A percentile compares a stretch with the other conserved stretches of the same genome.
These are phyloP conservation scores for Flaveria linearis DNA, from an alignment of 129 eudicot species.

Conservation along the genomic window DNA sequence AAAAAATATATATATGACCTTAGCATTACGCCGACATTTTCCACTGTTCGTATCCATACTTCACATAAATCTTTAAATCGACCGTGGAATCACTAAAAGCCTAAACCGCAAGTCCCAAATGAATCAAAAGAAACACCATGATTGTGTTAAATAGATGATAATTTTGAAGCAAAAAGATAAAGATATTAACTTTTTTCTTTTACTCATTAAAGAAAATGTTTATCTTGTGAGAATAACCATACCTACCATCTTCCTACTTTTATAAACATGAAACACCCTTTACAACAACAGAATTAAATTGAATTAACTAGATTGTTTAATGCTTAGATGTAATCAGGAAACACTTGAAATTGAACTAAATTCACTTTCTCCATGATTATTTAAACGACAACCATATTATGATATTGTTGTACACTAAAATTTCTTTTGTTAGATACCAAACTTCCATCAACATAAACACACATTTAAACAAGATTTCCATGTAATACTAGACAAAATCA, in stretches of 20 bases:
- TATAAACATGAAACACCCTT: conserved; percentile 22
- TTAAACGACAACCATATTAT: conserved; percentile 42
- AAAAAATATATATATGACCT: conserved; percentile 39
- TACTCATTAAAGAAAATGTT: conserved; percentile 14
- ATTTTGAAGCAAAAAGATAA: conserved; percentile 14
- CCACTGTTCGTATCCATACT: conserved; percentile 58
- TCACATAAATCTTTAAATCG: neutral
- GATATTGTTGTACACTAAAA: conserved; percentile 40
- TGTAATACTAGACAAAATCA: conserved; percentile 16
- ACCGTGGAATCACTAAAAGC: neutral
- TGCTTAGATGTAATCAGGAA: conserved; percentile 9
- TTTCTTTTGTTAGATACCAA: conserved; percentile 41
- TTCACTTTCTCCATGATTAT: conserved; percentile 8
- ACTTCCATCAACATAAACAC: conserved; percentile 46
- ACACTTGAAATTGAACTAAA: conserved; percentile 14
- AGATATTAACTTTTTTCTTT: conserved; percentile 22
- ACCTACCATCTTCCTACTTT: conserved; percentile 34
- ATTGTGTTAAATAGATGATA: conserved; percentile 26
- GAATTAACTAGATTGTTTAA: conserved; percentile 1
- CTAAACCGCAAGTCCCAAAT: conserved; percentile 43
- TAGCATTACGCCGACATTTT: conserved; percentile 47
- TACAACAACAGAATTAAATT: neutral
- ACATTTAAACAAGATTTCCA: conserved; percentile 15
- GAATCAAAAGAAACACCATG: conserved; percentile 30
- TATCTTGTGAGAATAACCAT: conserved; percentile 33